Evolutionary conservation across 106 monocot genomes (phyloP), one percentile per base, ranked within the genome.

Genomic region (Apostasia ramifera): DNA sequence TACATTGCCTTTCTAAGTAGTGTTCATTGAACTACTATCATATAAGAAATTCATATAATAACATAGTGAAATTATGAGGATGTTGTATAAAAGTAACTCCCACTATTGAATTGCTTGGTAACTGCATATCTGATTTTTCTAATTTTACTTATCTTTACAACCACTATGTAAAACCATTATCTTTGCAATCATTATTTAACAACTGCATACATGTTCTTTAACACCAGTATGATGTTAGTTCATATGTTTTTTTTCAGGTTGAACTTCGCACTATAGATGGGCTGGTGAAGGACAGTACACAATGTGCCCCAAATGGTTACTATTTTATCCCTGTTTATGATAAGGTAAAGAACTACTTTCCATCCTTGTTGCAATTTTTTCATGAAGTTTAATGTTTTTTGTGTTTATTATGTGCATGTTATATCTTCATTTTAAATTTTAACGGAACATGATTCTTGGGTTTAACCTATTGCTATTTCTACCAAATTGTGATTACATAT

Each of bases 251-350:
- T 14, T 41, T 69, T 63, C 56, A 95, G 95, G 89, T 97, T 67
- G 95, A 97, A 69, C 92, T 97, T 69, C 89, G 81, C 54, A 97
- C 92, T 11, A 37, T 68, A 70, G 97, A 89, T 83, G 97, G 97
- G 7, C 66, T 97, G 68, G 79, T 97, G 46, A 97, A 92, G 68
- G 97, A 97, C 8, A 83, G 82, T 66, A 97, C 92, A 59, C 92
- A 89, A 41, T 97, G 97, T 81, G 92, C 97, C 57, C 97, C 97
- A 59, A 97, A 97, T 85, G 97, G 97, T 44, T 97, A 97, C 74
- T 97, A 97, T 59, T 97, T 97, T 62, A 92, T 97, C 42, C 97
- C 97, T 51, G 97, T 92, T 51, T 97, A 97, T 75, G 92, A 89
- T 63, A 92, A 97, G 95, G 94, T 95, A 26, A 26, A 26, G 26